Evolutionary conservation across 2,329 filamentous ascomycete genomes (phyloP), one percentile per base, ranked within the genome.

Genomic region (Sporothrix euskadiensis): DNA sequence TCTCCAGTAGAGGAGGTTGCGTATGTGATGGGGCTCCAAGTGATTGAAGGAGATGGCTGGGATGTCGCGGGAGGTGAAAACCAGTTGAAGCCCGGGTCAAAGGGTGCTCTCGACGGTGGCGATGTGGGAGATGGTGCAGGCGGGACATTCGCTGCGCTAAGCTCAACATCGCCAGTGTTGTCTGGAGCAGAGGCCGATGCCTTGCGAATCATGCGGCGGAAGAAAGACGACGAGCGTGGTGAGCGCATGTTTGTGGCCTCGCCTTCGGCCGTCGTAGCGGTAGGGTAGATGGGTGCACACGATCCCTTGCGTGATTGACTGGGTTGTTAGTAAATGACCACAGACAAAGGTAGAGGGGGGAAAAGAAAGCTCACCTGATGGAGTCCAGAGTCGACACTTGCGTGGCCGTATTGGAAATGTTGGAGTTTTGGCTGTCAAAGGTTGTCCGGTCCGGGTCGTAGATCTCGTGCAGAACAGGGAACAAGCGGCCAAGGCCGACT

Each of bases 401-500:
- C 5, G 73, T 70, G 22, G 66, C 35, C 6, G 56, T 26, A 14
- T 44, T 68, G 49, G 39, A 61, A 14, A 22, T 16, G 44, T 52
- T 52, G 14, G 63, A 65, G 63, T 35, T 19, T 69, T 57, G 56
- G 44, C 54, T 74, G 65, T 65, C 66, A 35, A 74, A 72, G 0
- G 47, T 44, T 4, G 69, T 71, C 10, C 77, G 73, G 30, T 78
- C 76, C 10, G 77, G 79, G 59, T 76, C 77, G 70, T 81, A 80
- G 63, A 78, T 78, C 12, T 82, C 74, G 8, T 79, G 75, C 5
- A 87, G 80, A 4, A 75, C 75, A 0, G 85, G 84, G 74, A 85
- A 87, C 22, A 85, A 19, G 35, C 75, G 80, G 41, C 83, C 85
- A 1, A 87, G 77, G 0, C 86, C 84, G 35, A 85, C 2, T 8